Conservation (phyloP, 2,329 filamentous ascomycete species). For the Aphanoascus verrucosus region DNA sequence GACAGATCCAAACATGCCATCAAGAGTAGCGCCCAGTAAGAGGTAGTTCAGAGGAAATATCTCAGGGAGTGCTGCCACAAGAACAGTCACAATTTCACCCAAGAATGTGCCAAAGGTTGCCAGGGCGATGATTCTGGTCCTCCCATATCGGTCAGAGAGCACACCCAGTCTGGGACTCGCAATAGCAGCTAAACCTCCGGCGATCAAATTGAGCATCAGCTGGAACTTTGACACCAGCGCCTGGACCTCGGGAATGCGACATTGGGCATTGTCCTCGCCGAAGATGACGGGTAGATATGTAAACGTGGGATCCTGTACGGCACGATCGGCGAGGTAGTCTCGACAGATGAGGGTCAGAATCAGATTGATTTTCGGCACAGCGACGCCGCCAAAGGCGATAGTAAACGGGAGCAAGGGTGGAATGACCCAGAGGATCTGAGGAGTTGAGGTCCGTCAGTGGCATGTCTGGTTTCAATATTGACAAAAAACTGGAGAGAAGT, state of each 20-base stretch:
- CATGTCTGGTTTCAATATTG: background rate
- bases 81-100: constrained; percentile 64
- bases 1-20: constrained; percentile 81
- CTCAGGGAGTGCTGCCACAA: constrained; percentile 66
- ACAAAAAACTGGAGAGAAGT: background rate
- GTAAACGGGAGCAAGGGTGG: constrained; percentile 71
- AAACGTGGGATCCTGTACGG: constrained; percentile 48
- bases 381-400: constrained; percentile 71
- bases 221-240: constrained; percentile 66
- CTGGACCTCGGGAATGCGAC: constrained; percentile 68
- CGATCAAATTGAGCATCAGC: constrained; percentile 61
- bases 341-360: constrained; percentile 75
- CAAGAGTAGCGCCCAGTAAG: constrained; percentile 62
- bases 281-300: constrained; percentile 54
- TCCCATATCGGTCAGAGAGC: constrained; percentile 76
- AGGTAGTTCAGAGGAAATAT: constrained; percentile 66
- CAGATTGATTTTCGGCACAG: constrained; percentile 80
- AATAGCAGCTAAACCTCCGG: constrained; percentile 68
- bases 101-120: constrained; percentile 64
- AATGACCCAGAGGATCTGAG: constrained; percentile 70
- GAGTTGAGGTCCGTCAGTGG: constrained; percentile 10
- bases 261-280: constrained; percentile 65
- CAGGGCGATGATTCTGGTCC: constrained; percentile 61
- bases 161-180: constrained; percentile 73
- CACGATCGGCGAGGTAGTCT: constrained; percentile 64